These are phyloP conservation scores for Sclerotinia spermophila DNA, from an alignment of 2,329 filamentous ascomycete species.

Conservation along the genomic window DNA sequence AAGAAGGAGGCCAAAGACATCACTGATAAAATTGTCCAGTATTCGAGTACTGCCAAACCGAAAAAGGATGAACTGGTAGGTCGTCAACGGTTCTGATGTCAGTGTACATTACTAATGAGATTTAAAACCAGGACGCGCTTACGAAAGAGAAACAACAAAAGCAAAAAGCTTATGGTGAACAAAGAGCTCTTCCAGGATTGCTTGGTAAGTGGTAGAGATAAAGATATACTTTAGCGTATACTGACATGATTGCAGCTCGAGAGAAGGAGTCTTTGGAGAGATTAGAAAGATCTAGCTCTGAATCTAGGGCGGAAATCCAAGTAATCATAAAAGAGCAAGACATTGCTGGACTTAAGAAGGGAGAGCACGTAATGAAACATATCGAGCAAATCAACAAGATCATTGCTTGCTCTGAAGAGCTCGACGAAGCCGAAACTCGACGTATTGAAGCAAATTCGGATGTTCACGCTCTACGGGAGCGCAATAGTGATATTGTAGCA, in stretches of 20 bases:
- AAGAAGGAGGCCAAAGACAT: conserved; percentile 25
- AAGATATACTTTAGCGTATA: background rate
- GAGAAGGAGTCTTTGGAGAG: conserved; percentile 39
- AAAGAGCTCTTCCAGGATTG: conserved; percentile 64
- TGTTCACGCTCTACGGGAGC: conserved; percentile 60
- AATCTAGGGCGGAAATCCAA: conserved; percentile 42
- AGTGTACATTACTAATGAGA: background rate
- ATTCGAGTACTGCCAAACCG: conserved; percentile 38
- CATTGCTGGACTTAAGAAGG: conserved; percentile 52
- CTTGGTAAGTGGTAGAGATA: conserved; percentile 53
- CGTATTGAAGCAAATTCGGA: conserved; percentile 83
- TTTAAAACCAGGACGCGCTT: conserved; percentile 44
- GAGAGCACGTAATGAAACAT: conserved; percentile 49
- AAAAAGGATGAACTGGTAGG: conserved; percentile 43
- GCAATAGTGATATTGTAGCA: conserved; percentile 57
- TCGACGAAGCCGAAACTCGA: conserved; percentile 67
- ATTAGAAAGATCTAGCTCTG: conserved; percentile 40
- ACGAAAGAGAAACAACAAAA: conserved; percentile 61
- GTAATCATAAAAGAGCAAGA: conserved; percentile 55
- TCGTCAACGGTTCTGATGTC: background rate
- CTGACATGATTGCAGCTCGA: conserved; percentile 35
- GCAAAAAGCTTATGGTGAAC: conserved; percentile 63
- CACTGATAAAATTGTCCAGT: conserved; percentile 32
- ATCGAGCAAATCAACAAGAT: conserved; percentile 61
- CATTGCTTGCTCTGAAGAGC: conserved; percentile 56